A percentile compares a stretch with the other conserved stretches of the same genome.
phyloP scores from a whole-genome alignment of 2,329 filamentous ascomycete species.

The Phaeosphaeriaceae sp. region DNA sequence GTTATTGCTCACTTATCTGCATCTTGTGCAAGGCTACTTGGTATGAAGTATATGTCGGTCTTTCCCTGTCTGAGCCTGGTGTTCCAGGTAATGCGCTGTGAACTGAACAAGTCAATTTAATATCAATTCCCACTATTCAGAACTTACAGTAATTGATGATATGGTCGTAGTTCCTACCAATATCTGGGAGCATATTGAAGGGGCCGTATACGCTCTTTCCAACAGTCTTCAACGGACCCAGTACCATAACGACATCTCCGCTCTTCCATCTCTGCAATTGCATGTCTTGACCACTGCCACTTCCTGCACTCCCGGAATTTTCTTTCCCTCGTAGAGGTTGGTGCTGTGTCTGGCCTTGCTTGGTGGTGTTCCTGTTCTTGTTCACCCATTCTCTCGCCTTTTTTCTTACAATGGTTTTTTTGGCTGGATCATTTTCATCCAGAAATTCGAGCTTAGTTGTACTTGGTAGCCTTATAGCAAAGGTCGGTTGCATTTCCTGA shows the following conservation, averaged over 20 bases:
- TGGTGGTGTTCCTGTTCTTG: constrained; percentile 20
- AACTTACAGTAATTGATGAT: constrained; percentile 32
- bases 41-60: not conserved
- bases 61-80: constrained; percentile 7
- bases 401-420: constrained; percentile 28
- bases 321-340: constrained; percentile 5
- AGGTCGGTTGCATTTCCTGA: constrained; percentile 29
- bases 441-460: constrained; percentile 25
- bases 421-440: constrained; percentile 29
- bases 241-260: not conserved
- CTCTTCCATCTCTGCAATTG: constrained; percentile 4
- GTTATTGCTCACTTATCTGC: constrained; percentile 25
- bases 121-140: too few species aligned
- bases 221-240: constrained; percentile 6
- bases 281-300: constrained; percentile 1
- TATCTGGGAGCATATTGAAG: constrained; percentile 23
- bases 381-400: constrained; percentile 37
- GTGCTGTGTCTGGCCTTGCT: constrained; percentile 2
- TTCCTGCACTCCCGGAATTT: not conserved
- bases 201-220: constrained; percentile 19
- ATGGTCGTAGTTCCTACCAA: constrained; percentile 30
- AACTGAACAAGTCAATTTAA: constrained; percentile 17
- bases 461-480: constrained; percentile 20
- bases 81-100: constrained; percentile 28
- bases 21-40: not conserved